These are phyloP conservation scores for Penicillium rolfsii DNA, from an alignment of 2,329 filamentous ascomycete genomes.

Conservation along the genomic window DNA sequence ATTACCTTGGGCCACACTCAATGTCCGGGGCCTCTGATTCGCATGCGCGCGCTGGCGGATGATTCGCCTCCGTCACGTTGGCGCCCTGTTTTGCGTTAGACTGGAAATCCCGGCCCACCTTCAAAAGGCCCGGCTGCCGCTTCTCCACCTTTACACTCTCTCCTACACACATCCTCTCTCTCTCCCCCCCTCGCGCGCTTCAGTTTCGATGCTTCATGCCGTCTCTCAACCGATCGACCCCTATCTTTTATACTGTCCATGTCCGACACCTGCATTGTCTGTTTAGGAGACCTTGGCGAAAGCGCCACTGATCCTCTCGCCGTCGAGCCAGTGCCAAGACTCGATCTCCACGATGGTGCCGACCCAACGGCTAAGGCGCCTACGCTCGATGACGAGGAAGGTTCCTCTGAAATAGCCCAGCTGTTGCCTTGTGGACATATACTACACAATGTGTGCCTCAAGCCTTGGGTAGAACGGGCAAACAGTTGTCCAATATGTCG, in stretches of 20 bases:
- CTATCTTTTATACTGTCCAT: conserved; percentile 47
- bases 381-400: conserved; percentile 44
- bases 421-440: conserved; percentile 82
- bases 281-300: conserved; percentile 69
- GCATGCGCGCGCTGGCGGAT: conserved; percentile 15
- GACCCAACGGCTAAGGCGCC: conserved; percentile 32
- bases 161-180: conserved; percentile 26
- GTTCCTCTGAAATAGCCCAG: conserved; percentile 60
- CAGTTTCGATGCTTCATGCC: conserved; percentile 36
- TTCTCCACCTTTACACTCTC: conserved; percentile 30
- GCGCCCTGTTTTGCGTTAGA: conserved; percentile 44
- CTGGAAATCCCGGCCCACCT: conserved; percentile 40
- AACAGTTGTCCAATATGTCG: conserved; percentile 98
- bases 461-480: conserved; percentile 92
- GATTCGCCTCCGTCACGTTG: conserved; percentile 44
- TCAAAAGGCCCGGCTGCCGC: conserved; percentile 45
- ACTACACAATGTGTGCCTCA: conserved; percentile 88
- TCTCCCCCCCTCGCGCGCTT: conserved; percentile 30
- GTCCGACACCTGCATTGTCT: conserved; percentile 73
- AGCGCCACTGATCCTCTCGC: conserved; percentile 56
- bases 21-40: conserved; percentile 25
- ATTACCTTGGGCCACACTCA: no score
- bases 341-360: conserved; percentile 38
- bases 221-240: conserved; percentile 24
- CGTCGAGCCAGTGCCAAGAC: conserved; percentile 49